A percentile compares a stretch with the other conserved stretches of the same genome.
Conservation (phyloP, 345 rosid genomes). For the Aurinia saxatilis region DNA sequence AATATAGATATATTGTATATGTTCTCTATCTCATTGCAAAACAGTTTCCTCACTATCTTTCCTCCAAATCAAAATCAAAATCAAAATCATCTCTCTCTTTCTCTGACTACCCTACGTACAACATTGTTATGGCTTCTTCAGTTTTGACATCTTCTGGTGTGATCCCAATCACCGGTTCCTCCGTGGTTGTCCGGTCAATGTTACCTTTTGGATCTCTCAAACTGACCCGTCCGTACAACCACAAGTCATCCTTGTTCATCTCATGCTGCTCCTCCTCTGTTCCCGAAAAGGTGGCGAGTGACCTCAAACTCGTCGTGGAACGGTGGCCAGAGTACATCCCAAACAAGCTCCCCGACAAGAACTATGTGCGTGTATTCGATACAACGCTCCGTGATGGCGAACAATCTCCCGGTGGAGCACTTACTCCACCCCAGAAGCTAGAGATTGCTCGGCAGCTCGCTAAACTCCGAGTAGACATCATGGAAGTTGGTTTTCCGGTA, state of each 20-base stretch:
- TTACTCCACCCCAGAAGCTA: conserved; percentile 76
- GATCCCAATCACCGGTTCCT: conserved; percentile 8
- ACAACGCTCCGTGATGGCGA: conserved; percentile 98
- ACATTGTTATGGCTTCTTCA: conserved; percentile 13
- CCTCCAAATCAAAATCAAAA: conserved; percentile 5
- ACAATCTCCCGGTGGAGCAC: conserved; percentile 90
- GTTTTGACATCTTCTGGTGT: conserved; percentile 13
- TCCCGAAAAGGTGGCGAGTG: background rate
- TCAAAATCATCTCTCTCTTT: background rate
- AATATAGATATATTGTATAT: background rate
- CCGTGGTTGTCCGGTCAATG: background rate
- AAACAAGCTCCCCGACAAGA: conserved; percentile 50
- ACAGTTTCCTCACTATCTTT: background rate
- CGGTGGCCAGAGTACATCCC: conserved; percentile 61
- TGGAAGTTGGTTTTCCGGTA: conserved; percentile 82
- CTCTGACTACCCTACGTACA: background rate
- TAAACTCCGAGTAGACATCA: conserved; percentile 81
- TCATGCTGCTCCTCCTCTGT: conserved; percentile 19
- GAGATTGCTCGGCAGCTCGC: conserved; percentile 76
- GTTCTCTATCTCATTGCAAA: conserved; percentile 2
- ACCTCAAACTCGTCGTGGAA: conserved; percentile 10
- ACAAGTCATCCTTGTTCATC: background rate
- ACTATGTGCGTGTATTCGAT: conserved; percentile 77
- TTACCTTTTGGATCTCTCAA: conserved; percentile 4
- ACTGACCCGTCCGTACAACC: conserved; percentile 5